Evolutionary conservation across 176 grass and related monocot species (phyloP).

Genomic region (Dactylis glomerata): DNA sequence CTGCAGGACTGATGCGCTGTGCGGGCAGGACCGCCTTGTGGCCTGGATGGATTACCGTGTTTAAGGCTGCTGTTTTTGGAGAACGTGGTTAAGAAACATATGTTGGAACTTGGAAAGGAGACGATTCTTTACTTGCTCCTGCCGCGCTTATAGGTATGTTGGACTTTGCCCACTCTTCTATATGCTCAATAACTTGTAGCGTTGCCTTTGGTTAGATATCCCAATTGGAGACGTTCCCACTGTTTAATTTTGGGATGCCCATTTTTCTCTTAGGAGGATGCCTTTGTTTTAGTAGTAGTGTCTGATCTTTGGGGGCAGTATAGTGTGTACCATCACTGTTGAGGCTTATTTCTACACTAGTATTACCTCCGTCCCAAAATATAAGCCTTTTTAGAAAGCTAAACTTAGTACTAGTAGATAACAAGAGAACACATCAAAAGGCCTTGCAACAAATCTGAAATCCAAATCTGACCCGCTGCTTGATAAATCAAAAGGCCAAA

Average conservation of each 20-base stretch:
- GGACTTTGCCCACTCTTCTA: neutral
- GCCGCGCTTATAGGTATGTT: neutral
- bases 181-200: neutral
- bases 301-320: neutral
- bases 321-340: neutral
- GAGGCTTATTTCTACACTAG: neutral
- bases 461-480: neutral
- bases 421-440: neutral
- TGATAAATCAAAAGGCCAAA: neutral
- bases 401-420: neutral
- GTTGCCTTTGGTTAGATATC: neutral
- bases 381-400: no score
- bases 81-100: neutral
- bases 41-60: neutral
- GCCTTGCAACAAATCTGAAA: neutral
- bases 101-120: neutral
- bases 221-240: neutral
- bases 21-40: neutral
- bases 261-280: neutral
- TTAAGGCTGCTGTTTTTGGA: neutral
- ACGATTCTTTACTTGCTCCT: neutral
- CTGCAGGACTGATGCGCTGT: neutral
- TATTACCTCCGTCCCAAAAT: no score
- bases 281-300: neutral
- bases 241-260: neutral